phyloP scores from a whole-genome alignment of 75 land plant species.

The Pinus albicaulis region DNA sequence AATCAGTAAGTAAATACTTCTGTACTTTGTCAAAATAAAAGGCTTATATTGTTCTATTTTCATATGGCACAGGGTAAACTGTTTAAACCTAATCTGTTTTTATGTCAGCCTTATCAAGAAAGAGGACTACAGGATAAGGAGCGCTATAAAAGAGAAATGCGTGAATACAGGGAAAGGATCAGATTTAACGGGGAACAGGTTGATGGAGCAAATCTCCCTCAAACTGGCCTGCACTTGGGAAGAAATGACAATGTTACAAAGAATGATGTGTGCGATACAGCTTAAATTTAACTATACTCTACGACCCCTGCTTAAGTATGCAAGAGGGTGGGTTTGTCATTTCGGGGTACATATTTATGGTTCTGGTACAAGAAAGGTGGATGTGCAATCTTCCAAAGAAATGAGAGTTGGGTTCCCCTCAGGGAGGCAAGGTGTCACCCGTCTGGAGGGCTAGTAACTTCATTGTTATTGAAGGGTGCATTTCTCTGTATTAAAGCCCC shows the following conservation, averaged over 20 bases:
- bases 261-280: slow-evolving; percentile 1
- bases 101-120: slow-evolving; percentile 93
- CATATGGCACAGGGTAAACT: no score
- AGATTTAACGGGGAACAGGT: neutral
- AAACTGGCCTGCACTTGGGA: neutral
- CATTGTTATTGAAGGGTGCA: neutral
- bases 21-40: no score
- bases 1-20: no score
- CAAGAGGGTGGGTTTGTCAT: neutral
- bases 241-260: slow-evolving; percentile 1
- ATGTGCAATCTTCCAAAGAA: slow-evolving; percentile 4
- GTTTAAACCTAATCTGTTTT: no score
- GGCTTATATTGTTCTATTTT: no score
- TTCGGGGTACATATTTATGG: neutral
- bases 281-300: neutral
- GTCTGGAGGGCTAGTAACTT: slow-evolving; percentile 3
- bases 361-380: neutral
- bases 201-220: neutral
- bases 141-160: slow-evolving; percentile 77
- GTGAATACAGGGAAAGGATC: slow-evolving; percentile 38
- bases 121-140: slow-evolving; percentile 84
- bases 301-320: neutral
- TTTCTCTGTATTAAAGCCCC: neutral
- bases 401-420: neutral
- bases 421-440: neutral